Percentiles rank a stretch among this genome's conserved stretches.
phyloP scores from a whole-genome alignment of 768 basidiomycete genomes.

The Infundibulicybe gibba region DNA sequence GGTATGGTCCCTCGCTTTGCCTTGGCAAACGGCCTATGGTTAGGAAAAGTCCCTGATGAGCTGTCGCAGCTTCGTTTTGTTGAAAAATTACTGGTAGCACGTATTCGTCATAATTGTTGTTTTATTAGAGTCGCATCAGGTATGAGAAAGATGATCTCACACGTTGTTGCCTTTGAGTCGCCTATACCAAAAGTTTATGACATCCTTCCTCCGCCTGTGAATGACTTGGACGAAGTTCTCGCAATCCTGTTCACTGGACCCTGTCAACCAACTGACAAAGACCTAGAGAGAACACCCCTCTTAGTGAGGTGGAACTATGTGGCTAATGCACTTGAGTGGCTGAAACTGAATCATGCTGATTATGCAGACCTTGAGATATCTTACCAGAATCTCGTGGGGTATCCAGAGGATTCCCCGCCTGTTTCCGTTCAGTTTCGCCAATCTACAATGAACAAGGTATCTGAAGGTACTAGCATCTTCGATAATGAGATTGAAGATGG shows the following conservation, averaged over 20 bases:
- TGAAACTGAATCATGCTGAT: constrained; percentile 28
- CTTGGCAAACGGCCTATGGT: too few species aligned
- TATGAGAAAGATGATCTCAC: constrained; percentile 17
- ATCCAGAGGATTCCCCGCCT: constrained; percentile 15
- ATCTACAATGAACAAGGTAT: constrained; percentile 12
- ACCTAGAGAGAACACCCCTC: constrained; percentile 12
- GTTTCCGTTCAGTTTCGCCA: constrained; percentile 17
- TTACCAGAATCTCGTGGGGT: constrained; percentile 16
- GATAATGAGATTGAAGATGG: constrained; percentile 26
- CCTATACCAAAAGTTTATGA: constrained; percentile 19
- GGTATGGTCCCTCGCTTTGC: too few species aligned
- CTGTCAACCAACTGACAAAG: too few species aligned
- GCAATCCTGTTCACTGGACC: too few species aligned
- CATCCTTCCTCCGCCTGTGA: constrained; percentile 15
- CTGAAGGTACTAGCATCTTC: constrained; percentile 18
- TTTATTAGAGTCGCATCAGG: constrained; percentile 19
- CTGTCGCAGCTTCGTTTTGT: constrained; percentile 8
- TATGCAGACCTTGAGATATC: constrained; percentile 28
- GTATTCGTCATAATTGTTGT: constrained; percentile 16
- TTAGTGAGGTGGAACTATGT: constrained; percentile 23
- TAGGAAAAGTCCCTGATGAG: neutral
- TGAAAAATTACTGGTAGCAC: constrained; percentile 22
- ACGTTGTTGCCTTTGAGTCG: constrained; percentile 16
- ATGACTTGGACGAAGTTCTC: too few species aligned
- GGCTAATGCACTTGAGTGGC: constrained; percentile 24